A percentile compares a stretch with the other conserved stretches of the same genome.
Conservation (phyloP, 306 rosid species). For the Morella rubra region DNA sequence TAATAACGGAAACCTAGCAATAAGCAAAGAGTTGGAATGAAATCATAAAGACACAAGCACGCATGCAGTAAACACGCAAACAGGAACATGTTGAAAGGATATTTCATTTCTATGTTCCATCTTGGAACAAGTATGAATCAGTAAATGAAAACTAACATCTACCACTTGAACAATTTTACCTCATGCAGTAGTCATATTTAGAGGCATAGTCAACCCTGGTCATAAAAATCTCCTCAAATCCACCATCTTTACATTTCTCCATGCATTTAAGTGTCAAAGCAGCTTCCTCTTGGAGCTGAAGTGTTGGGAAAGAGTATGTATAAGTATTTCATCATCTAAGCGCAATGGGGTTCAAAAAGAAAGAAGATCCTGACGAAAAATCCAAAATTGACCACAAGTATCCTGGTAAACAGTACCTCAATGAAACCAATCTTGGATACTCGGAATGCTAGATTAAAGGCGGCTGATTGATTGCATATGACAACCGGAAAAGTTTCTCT, state of each 20-base stretch:
- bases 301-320: constrained; percentile 13
- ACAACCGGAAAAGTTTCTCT: constrained; percentile 72
- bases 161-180: constrained; percentile 45
- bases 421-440: constrained; percentile 60
- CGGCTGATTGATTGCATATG: constrained; percentile 54
- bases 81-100: constrained; percentile 3
- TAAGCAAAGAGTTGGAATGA: too few species aligned
- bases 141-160: constrained; percentile 14
- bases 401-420: constrained; percentile 48
- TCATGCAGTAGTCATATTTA: constrained; percentile 77
- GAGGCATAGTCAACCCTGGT: constrained; percentile 74
- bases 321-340: constrained; percentile 11
- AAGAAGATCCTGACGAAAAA: background rate
- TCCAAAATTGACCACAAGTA: constrained; percentile 10
- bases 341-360: background rate
- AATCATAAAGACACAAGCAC: too few species aligned
- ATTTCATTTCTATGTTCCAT: constrained; percentile 6
- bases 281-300: constrained; percentile 85
- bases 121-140: constrained; percentile 11
- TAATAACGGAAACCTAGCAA: background rate
- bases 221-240: constrained; percentile 88
- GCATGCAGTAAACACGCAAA: background rate
- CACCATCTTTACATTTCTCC: constrained; percentile 71
- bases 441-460: constrained; percentile 74
- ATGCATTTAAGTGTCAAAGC: constrained; percentile 64